Conservation (phyloP, 139 green algal species). For the Chlamydomonas urium region DNA sequence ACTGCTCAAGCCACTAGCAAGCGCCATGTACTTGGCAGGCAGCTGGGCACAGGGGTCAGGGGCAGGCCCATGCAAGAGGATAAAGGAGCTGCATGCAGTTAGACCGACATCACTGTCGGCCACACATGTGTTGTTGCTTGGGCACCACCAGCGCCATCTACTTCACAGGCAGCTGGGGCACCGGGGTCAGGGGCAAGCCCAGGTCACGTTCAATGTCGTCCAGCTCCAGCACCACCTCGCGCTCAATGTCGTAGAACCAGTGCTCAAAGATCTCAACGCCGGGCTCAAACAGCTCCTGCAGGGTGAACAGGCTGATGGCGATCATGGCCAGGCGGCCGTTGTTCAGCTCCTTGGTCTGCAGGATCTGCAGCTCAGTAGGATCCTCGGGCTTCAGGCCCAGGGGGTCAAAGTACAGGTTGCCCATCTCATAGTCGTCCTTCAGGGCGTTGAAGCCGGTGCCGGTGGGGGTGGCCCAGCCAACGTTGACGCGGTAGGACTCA, state of each 20-base stretch:
- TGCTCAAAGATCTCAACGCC: conserved; percentile 24
- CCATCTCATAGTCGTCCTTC: conserved; percentile 60
- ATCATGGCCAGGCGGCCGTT: conserved; percentile 85
- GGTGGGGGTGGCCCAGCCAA: conserved; percentile 62
- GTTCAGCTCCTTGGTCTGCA: conserved; percentile 82
- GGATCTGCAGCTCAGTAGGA: conserved; percentile 48
- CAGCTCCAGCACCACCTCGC: conserved; percentile 30
- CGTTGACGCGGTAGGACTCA: conserved; percentile 61
- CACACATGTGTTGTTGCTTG: no score
- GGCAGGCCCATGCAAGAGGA: no score
- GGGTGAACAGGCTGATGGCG: conserved; percentile 61
- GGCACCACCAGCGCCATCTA: no score
- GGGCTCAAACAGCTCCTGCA: conserved; percentile 13
- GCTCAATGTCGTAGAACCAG: conserved; percentile 34
- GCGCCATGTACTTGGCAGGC: no score
- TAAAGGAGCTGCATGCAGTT: no score
- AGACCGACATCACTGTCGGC: no score
- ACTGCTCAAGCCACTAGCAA: no score
- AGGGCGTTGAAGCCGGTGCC: conserved; percentile 47
- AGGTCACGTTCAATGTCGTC: no score
- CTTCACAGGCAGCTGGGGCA: no score
- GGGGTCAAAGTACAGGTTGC: conserved; percentile 70
- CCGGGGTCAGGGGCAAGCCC: no score
- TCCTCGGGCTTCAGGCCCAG: conserved; percentile 57
- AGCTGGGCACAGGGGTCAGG: no score